Percentiles rank a stretch among this genome's conserved stretches.
Evolutionary conservation across 768 basidiomycete genomes (phyloP).

Genomic region (Auriculariales sp.): DNA sequence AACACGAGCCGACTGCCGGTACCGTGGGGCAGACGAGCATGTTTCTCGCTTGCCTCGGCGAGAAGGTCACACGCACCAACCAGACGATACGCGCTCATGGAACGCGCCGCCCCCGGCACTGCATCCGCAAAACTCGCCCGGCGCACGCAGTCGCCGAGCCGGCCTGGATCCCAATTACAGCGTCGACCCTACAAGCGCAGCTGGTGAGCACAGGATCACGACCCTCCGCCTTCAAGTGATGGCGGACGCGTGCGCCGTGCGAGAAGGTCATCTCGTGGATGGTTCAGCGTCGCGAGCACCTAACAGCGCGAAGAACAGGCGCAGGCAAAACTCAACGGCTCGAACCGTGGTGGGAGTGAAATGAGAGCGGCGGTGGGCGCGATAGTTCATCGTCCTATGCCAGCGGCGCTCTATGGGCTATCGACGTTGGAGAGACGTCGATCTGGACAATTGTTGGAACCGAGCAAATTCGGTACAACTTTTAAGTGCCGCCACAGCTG

Average conservation of each 20-base stretch:
- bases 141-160: conserved; percentile 40
- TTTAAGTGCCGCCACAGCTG: conserved; percentile 75
- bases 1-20: conserved; percentile 51
- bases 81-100: conserved; percentile 74
- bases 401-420: conserved; percentile 73
- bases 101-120: conserved; percentile 23
- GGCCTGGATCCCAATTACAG: conserved; percentile 71
- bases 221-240: conserved; percentile 71
- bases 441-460: conserved; percentile 92
- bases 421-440: conserved; percentile 86
- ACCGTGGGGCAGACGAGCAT: conserved; percentile 67
- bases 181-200: conserved; percentile 52
- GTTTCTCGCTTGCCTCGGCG: conserved; percentile 83
- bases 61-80: conserved; percentile 82
- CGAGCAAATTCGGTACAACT: conserved; percentile 87
- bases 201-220: conserved; percentile 47
- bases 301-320: conserved; percentile 34
- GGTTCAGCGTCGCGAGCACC: conserved; percentile 23
- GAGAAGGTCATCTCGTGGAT: conserved; percentile 35
- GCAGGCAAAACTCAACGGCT: conserved; percentile 66
- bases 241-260: conserved; percentile 64
- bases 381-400: conserved; percentile 15
- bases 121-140: conserved; percentile 10
- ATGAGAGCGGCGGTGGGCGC: conserved; percentile 39
- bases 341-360: conserved; percentile 49